phyloP scores from a whole-genome alignment of 352 stramenopile species.

The Blastocystis sp. region DNA sequence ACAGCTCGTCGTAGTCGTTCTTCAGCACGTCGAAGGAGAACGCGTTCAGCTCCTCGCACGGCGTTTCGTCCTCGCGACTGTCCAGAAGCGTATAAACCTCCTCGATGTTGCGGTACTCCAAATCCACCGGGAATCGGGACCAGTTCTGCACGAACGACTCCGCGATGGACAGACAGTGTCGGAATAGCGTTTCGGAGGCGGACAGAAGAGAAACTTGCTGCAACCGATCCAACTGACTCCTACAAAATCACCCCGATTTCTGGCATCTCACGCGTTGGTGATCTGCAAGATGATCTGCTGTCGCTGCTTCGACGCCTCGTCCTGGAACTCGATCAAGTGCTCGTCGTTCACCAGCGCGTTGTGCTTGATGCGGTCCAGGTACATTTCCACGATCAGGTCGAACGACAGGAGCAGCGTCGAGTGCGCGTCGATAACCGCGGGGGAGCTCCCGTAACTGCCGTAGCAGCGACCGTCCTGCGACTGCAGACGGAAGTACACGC shows the following conservation, averaged over 20 bases:
- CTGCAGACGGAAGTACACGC: background rate
- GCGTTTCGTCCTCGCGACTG: background rate
- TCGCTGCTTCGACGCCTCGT: background rate
- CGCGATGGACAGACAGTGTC: conserved; percentile 25
- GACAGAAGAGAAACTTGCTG: conserved; percentile 16
- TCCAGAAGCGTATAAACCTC: background rate
- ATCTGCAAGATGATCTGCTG: conserved; percentile 23
- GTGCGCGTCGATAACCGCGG: background rate
- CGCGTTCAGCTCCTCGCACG: background rate
- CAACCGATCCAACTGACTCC: conserved; percentile 11
- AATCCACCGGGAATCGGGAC: conserved; percentile 22
- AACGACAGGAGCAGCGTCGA: background rate
- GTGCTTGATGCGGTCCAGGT: conserved; percentile 29
- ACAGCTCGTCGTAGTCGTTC: background rate
- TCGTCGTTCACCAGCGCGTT: conserved; percentile 7
- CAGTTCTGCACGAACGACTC: conserved; percentile 31
- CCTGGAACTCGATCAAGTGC: conserved; percentile 37
- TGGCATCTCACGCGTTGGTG: conserved; percentile 6
- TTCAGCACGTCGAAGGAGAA: background rate
- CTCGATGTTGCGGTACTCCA: background rate
- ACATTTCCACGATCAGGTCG: conserved; percentile 52
- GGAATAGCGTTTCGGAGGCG: conserved; percentile 33
- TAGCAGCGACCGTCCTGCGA: background rate
- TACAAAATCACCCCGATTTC: conserved; percentile 19
- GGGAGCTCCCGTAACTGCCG: background rate